Conservation (phyloP, 331 rosid species). For the Phaseolus coccineus region DNA sequence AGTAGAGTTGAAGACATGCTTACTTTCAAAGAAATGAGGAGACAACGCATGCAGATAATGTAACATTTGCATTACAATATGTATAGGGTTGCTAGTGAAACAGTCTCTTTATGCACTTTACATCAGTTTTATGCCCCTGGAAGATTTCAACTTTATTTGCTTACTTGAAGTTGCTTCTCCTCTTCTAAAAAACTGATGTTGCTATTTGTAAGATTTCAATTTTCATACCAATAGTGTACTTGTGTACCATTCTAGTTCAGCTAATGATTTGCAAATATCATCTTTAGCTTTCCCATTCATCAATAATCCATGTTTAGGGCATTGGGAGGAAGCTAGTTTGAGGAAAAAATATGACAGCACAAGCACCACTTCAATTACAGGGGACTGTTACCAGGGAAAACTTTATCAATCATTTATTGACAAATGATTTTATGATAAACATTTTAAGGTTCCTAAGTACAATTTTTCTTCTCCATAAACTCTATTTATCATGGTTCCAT, state of each 20-base stretch:
- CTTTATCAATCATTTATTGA: background rate
- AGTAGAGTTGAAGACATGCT: slow-evolving; percentile 24
- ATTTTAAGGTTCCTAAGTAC: background rate
- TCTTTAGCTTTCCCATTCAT: background rate
- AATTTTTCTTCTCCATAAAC: background rate
- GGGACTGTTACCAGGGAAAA: background rate
- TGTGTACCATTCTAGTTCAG: background rate
- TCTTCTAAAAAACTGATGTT: too few relatives aligned
- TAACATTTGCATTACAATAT: background rate
- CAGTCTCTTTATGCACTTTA: background rate
- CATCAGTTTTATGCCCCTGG: background rate
- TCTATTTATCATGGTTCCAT: too few relatives aligned
- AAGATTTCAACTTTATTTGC: slow-evolving; percentile 1
- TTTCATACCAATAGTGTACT: background rate
- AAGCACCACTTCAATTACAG: background rate
- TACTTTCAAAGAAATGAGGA: background rate
- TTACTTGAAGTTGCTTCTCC: background rate
- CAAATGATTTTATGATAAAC: background rate
- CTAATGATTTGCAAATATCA: background rate
- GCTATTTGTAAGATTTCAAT: background rate
- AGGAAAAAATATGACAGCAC: background rate
- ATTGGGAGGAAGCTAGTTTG: background rate
- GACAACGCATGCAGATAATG: background rate
- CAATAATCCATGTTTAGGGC: background rate
- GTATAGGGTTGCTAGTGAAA: background rate